Base-by-base conservation (phyloP, 78 protist species). In the Chrysochromulina parva region DNA sequence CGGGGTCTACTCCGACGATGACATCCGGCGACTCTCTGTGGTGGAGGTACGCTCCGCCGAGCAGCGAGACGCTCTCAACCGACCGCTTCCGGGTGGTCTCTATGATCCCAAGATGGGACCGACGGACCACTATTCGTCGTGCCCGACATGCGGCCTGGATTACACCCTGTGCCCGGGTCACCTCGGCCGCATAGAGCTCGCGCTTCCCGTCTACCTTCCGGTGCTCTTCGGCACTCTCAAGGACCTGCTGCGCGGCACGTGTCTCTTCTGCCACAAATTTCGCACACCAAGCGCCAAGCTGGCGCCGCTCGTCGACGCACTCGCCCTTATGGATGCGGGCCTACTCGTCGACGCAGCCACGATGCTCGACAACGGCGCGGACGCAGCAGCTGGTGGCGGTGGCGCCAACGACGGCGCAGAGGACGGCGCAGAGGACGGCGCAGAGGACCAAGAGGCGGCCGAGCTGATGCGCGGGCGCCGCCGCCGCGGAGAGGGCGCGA, bases 131-230 rank as follows among this genome's bases (percentile, higher is more conserved):
- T 20, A 11, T 6, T 60, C 13, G 16, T 1, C 88, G 26, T 88
- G 99, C 85, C 50, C 5, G 26, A 96, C 98, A 19, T 98, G 99
- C 95, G 76, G 65, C 14, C 91, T 96, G 7, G 38, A 28, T 60
- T 60, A 14, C 87, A 22, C 59, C n/a, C 92, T 93, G 58, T 98
- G 99, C 93, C 99, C 99, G 11, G 99, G 99, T 19, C 99, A 98
- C 90, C 59, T 92, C 48, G 99, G 99, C 52, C 99, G 97, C 88
- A 96, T 98, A 3, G 97, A 95, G 53, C 94, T 98, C 19, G 66
- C 95, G 57, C 74, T 94, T 0, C 98, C 99, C 26, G 92, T 94
- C 65, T 97, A 96, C 90, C 81, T 96, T 88, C 99, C 99, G 22
- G 58, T 97, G 50, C 82, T 94, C 48, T 91, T 94, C 90, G n/a